These are phyloP conservation scores for Metschnikowia noctiluminum DNA, from an alignment of 805 yeast species.

Conservation along the genomic window DNA sequence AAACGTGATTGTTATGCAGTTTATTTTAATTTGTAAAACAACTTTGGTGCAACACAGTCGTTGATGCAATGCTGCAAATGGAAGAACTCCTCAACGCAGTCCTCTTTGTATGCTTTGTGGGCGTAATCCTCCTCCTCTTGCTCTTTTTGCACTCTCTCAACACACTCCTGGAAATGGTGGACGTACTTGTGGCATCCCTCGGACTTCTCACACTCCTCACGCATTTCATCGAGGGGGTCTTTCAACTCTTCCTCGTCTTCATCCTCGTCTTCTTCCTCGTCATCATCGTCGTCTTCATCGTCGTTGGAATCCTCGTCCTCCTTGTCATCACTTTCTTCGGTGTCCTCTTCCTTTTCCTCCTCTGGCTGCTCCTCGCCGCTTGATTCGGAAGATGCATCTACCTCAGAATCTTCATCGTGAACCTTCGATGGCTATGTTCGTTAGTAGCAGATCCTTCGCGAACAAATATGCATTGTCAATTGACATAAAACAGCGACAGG, in stretches of 20 bases:
- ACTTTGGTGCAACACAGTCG: constrained; percentile 87
- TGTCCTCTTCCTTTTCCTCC: constrained; percentile 24
- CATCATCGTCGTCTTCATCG: constrained; percentile 68
- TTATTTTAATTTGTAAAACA: constrained; percentile 83
- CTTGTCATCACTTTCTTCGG: constrained; percentile 34
- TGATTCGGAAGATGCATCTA: constrained; percentile 1
- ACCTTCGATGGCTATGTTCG: constrained; percentile 11
- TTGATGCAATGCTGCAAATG: constrained; percentile 92
- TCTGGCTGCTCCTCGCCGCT: constrained; percentile 1
- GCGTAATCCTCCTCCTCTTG: constrained; percentile 82
- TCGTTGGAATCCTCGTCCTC: constrained; percentile 48
- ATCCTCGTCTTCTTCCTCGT: constrained; percentile 50
- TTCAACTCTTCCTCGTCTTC: constrained; percentile 18
- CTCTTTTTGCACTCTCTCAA: constrained; percentile 88
- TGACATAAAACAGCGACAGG: too few relatives aligned
- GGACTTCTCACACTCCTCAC: constrained; percentile 63
- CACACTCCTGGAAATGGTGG: constrained; percentile 93
- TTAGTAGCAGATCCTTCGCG: constrained; percentile 2
- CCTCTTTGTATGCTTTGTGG: constrained; percentile 82
- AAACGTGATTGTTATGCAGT: constrained; percentile 18
- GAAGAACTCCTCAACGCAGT: constrained; percentile 97
- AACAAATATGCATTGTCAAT: background rate
- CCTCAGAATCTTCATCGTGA: constrained; percentile 11
- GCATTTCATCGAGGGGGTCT: constrained; percentile 20
- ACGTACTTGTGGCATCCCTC: constrained; percentile 65